Evolutionary conservation across 2,329 filamentous ascomycete genomes (phyloP).

Genomic region (Calonectria fujianensis): DNA sequence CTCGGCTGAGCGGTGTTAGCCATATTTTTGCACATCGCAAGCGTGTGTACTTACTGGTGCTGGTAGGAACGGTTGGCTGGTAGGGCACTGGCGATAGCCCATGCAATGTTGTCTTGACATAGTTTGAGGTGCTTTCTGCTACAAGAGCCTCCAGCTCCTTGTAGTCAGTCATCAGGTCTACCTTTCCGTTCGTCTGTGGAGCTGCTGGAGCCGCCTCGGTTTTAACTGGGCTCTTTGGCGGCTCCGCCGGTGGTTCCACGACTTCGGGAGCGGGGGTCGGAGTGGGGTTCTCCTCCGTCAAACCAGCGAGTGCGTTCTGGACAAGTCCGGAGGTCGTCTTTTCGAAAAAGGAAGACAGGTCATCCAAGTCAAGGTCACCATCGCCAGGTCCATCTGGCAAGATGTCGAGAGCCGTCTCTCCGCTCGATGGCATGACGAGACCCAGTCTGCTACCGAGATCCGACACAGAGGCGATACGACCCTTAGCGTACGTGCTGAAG

Average conservation of each 20-base stretch:
- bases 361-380: constrained; percentile 62
- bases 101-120: constrained; percentile 66
- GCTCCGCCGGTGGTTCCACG: constrained; percentile 49
- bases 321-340: constrained; percentile 65
- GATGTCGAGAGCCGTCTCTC: constrained; percentile 53
- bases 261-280: constrained; percentile 45
- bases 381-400: constrained; percentile 56
- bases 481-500: constrained; percentile 58
- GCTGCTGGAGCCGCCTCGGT: constrained; percentile 42
- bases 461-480: constrained; percentile 58
- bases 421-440: constrained; percentile 58
- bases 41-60: constrained; percentile 58
- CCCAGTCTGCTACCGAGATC: constrained; percentile 61
- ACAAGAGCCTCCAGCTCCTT: constrained; percentile 66
- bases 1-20: constrained; percentile 53
- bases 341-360: constrained; percentile 65
- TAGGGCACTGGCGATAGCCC: constrained; percentile 66
- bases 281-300: constrained; percentile 56
- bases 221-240: constrained; percentile 53
- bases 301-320: constrained; percentile 62
- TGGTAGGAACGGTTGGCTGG: constrained; percentile 64
- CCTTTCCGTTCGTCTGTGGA: constrained; percentile 56
- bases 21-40: not conserved
- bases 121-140: constrained; percentile 66
- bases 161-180: constrained; percentile 62